A percentile compares a stretch with the other conserved stretches of the same genome.
Conservation (phyloP, 2,329 filamentous ascomycete genomes). For the Penicillium decumbens region DNA sequence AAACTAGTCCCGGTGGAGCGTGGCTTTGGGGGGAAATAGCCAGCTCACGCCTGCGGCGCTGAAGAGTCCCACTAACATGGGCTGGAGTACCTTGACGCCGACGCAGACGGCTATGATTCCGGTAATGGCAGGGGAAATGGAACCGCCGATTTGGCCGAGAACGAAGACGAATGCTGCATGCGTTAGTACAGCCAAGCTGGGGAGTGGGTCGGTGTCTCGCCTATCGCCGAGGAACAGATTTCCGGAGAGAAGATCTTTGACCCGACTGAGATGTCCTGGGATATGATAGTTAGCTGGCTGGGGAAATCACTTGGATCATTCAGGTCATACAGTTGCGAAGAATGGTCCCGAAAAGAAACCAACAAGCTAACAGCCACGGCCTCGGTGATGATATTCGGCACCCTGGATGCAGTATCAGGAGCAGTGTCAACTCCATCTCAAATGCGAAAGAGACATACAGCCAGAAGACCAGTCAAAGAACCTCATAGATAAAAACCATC, state of each 20-base stretch:
- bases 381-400: slow-evolving; percentile 47
- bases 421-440: not conserved
- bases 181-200: not conserved
- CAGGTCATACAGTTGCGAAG: slow-evolving; percentile 49
- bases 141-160: slow-evolving; percentile 53
- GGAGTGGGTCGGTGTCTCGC: slow-evolving; percentile 16
- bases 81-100: slow-evolving; percentile 50
- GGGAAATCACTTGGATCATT: not conserved
- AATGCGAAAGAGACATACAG: slow-evolving; percentile 27
- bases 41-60: slow-evolving; percentile 47
- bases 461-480: slow-evolving; percentile 57
- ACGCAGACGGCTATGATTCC: slow-evolving; percentile 47
- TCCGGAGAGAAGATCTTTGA: slow-evolving; percentile 50
- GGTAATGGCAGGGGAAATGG: slow-evolving; percentile 54
- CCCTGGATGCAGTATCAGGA: slow-evolving; percentile 19
- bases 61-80: slow-evolving; percentile 49
- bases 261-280: slow-evolving; percentile 47
- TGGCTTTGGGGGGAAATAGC: slow-evolving; percentile 36
- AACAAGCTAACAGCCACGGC: slow-evolving; percentile 53
- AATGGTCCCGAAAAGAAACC: slow-evolving; percentile 57
- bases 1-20: slow-evolving; percentile 21
- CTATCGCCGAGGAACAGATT: slow-evolving; percentile 47
- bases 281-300: not conserved
- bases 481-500: slow-evolving; percentile 54
- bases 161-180: slow-evolving; percentile 51